Evolutionary conservation across 208 protist genomes (phyloP).

Genomic region (Crithidia fasciculata): DNA sequence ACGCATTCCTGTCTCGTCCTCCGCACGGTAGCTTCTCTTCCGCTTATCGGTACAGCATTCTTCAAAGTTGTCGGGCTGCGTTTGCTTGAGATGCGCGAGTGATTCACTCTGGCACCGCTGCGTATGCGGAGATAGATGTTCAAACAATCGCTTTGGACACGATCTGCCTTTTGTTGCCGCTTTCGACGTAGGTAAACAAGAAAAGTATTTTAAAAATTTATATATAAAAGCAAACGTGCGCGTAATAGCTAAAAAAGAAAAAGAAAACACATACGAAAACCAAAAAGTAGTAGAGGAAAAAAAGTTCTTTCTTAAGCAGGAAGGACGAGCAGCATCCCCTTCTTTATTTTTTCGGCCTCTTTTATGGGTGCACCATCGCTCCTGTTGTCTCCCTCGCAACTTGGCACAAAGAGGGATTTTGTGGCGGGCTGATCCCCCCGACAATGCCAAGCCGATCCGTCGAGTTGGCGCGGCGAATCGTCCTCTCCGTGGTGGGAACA

Average conservation of each 20-base stretch:
- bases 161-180: too few species aligned
- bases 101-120: too few species aligned
- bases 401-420: slow-evolving; percentile 2
- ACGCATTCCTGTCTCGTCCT: too few species aligned
- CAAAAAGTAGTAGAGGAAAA: neutral
- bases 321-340: neutral
- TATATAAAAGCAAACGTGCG: neutral
- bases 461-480: slow-evolving; percentile 2
- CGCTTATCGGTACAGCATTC: too few species aligned
- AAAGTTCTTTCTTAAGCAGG: neutral
- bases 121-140: too few species aligned
- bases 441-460: slow-evolving; percentile 18
- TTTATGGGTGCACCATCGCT: neutral
- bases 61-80: too few species aligned
- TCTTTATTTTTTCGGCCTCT: neutral
- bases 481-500: slow-evolving; percentile 10
- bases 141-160: too few species aligned
- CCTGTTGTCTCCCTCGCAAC: neutral
- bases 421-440: neutral
- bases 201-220: neutral
- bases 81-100: too few species aligned
- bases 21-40: too few species aligned
- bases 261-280: neutral
- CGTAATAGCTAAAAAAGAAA: neutral
- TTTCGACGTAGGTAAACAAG: neutral